phyloP scores from a whole-genome alignment of 345 rosid species.

The Gossypium longicalyx region DNA sequence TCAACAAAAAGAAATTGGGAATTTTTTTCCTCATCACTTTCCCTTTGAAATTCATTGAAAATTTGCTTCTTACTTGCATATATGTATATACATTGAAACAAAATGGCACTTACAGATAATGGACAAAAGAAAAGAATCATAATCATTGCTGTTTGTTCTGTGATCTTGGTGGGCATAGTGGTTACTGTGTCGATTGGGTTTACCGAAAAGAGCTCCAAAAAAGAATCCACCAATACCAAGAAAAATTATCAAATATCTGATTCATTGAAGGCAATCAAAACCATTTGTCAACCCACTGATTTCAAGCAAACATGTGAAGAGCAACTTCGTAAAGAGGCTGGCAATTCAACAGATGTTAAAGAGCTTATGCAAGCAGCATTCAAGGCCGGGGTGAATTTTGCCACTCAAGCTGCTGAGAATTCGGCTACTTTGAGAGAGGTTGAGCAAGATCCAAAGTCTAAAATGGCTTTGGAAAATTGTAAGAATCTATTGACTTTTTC shows the following conservation, averaged over 20 bases:
- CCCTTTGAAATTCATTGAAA: too few species aligned
- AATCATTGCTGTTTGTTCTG: constrained; percentile 37
- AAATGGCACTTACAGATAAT: neutral
- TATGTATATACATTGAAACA: neutral
- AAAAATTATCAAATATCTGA: constrained; percentile 21
- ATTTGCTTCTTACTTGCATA: neutral
- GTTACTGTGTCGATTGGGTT: constrained; percentile 48
- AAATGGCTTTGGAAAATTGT: constrained; percentile 49
- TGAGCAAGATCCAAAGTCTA: constrained; percentile 49
- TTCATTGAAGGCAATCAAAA: constrained; percentile 52
- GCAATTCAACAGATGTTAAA: constrained; percentile 49
- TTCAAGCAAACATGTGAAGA: constrained; percentile 50
- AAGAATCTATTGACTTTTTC: constrained; percentile 57
- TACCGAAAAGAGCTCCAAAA: neutral
- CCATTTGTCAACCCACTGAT: constrained; percentile 62
- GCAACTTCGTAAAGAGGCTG: constrained; percentile 31
- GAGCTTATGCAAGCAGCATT: constrained; percentile 53
- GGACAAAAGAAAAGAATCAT: constrained; percentile 37
- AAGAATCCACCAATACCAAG: neutral
- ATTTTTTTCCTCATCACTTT: too few species aligned
- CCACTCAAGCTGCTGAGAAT: constrained; percentile 40
- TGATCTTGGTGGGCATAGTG: constrained; percentile 50
- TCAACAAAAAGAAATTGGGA: too few species aligned
- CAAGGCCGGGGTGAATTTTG: constrained; percentile 33
- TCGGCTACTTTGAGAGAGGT: constrained; percentile 38